phyloP scores from a whole-genome alignment of 176 grass and related monocot genomes.

The Oryza meridionalis region DNA sequence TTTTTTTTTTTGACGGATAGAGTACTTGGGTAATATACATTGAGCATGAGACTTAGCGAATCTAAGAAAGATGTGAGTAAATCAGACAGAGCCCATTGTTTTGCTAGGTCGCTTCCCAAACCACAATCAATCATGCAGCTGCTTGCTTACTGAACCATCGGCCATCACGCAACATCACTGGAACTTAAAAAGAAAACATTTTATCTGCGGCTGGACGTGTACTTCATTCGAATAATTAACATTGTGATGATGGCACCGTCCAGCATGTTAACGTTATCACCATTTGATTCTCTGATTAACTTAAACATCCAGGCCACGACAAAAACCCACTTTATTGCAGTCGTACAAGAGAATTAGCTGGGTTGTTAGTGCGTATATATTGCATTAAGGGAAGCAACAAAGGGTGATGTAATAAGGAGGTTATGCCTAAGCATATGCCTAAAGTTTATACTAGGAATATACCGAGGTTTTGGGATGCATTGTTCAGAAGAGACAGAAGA shows the following conservation, averaged over 20 bases:
- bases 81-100: slow-evolving; percentile 10
- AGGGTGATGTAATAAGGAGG: slow-evolving; percentile 19
- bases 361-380: not conserved
- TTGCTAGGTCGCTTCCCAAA: slow-evolving; percentile 16
- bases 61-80: not conserved
- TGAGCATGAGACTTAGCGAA: too few relatives aligned
- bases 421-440: slow-evolving; percentile 30
- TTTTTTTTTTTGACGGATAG: too few relatives aligned
- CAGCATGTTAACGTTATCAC: slow-evolving; percentile 28
- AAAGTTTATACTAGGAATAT: slow-evolving; percentile 39
- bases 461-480: slow-evolving; percentile 1
- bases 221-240: slow-evolving; percentile 21
- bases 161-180: slow-evolving; percentile 9
- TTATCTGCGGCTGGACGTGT: slow-evolving; percentile 19
- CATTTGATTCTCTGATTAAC: slow-evolving; percentile 30
- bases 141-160: slow-evolving; percentile 18
- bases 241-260: slow-evolving; percentile 28
- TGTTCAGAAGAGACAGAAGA: slow-evolving; percentile 12
- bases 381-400: not conserved
- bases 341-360: not conserved
- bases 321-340: slow-evolving; percentile 45
- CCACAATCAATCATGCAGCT: slow-evolving; percentile 31
- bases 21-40: too few relatives aligned
- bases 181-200: slow-evolving; percentile 18
- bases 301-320: slow-evolving; percentile 28